A percentile compares a stretch with the other conserved stretches of the same genome.
phyloP scores from a whole-genome alignment of 2,329 filamentous ascomycete genomes.

The Metarhizium robertsii region DNA sequence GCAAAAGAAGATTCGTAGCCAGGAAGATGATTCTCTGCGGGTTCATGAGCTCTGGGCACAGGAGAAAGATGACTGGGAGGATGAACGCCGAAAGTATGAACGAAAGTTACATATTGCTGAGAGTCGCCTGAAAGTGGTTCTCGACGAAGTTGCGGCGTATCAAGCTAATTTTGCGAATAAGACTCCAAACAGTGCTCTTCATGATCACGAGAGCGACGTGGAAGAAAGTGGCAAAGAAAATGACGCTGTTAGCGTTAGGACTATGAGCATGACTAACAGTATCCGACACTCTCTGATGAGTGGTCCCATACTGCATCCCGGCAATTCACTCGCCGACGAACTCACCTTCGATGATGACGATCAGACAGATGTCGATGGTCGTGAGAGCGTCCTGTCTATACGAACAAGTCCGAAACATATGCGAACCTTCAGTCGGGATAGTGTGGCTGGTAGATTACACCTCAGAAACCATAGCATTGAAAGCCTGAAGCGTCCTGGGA shows the following conservation, averaged over 20 bases:
- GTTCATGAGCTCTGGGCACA: constrained; percentile 73
- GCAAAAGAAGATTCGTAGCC: constrained; percentile 67
- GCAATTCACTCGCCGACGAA: constrained; percentile 81
- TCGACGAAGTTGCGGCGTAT: constrained; percentile 75
- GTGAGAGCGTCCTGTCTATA: constrained; percentile 50
- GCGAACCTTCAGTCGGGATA: constrained; percentile 50
- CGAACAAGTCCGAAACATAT: constrained; percentile 34
- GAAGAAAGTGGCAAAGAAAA: constrained; percentile 55
- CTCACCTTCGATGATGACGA: constrained; percentile 72
- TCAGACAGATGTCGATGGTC: constrained; percentile 62
- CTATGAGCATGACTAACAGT: constrained; percentile 63
- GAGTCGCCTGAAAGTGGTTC: constrained; percentile 68
- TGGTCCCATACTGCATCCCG: constrained; percentile 47
- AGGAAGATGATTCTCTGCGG: constrained; percentile 75
- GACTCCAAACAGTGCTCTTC: constrained; percentile 23
- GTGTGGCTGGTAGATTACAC: constrained; percentile 38
- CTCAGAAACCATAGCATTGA: constrained; percentile 49
- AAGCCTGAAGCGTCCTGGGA: constrained; percentile 45
- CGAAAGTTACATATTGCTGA: constrained; percentile 86
- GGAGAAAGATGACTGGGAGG: constrained; percentile 78
- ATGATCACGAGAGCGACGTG: constrained; percentile 44
- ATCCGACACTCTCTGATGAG: constrained; percentile 65
- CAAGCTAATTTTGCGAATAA: constrained; percentile 44
- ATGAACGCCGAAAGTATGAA: constrained; percentile 73
- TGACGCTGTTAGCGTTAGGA: constrained; percentile 62